A percentile compares a stretch with the other conserved stretches of the same genome.
These are phyloP conservation scores for Tulasnella sp. DNA, from an alignment of 768 basidiomycete species.

Conservation along the genomic window DNA sequence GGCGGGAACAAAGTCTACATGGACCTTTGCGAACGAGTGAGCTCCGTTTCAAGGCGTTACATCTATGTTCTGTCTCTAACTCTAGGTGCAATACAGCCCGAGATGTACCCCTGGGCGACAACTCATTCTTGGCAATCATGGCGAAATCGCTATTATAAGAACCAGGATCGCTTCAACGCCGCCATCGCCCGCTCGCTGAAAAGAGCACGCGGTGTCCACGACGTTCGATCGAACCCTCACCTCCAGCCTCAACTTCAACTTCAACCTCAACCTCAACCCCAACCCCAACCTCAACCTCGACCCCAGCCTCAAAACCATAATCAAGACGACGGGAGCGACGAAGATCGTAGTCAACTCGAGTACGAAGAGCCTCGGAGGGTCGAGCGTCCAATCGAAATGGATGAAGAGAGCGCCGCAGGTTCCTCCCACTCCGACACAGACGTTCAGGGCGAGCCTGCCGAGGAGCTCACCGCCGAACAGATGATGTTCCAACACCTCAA, in stretches of 20 bases:
- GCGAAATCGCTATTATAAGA: neutral
- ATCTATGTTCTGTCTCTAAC: neutral
- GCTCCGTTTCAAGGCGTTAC: neutral
- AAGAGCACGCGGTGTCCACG: no score
- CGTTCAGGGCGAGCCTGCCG: neutral
- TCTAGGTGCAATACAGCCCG: neutral
- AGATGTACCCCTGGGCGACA: neutral
- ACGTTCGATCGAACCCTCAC: no score
- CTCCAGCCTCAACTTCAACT: neutral
- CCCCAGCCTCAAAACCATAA: neutral
- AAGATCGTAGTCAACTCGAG: neutral
- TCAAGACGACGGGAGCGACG: neutral
- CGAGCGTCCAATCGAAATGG: neutral
- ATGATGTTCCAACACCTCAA: neutral
- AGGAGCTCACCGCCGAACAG: neutral
- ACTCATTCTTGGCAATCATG: slow-evolving; percentile 3
- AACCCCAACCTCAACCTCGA: neutral
- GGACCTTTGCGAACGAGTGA: neutral
- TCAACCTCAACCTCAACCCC: neutral
- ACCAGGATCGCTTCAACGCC: neutral
- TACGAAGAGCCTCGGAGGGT: neutral
- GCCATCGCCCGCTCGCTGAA: neutral
- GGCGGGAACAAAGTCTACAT: neutral
- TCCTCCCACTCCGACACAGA: no score
- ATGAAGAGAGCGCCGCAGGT: neutral